Percentiles rank a stretch among this genome's conserved stretches.
Evolutionary conservation across 306 rosid genomes (phyloP).

Genomic region (Geum urbanum): DNA sequence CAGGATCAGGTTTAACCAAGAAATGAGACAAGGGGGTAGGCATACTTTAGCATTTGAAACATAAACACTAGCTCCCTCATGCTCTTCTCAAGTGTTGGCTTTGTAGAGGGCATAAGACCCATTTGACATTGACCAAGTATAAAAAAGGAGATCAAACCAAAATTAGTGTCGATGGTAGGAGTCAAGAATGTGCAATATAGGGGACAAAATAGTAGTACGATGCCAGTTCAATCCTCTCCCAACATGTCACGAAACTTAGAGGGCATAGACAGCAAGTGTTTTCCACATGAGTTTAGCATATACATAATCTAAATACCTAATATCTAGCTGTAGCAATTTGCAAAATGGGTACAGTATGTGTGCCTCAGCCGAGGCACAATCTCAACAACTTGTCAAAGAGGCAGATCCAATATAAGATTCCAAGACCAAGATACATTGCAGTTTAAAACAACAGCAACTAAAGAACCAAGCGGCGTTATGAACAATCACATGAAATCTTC

Average conservation of each 20-base stretch:
- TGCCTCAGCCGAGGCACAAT: background rate
- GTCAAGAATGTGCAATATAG: background rate
- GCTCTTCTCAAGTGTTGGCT: background rate
- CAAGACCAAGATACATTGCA: conserved; percentile 6
- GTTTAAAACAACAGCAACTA: background rate
- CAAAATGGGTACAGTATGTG: background rate
- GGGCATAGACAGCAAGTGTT: background rate
- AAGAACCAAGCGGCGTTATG: conserved; percentile 5
- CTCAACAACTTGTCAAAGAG: background rate
- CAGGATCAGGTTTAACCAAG: conserved; percentile 6
- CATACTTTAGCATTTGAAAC: conserved; percentile 1
- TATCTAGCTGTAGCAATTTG: conserved; percentile 3
- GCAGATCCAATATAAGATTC: background rate
- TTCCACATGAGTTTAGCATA: background rate
- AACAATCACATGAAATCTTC: background rate
- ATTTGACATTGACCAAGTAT: background rate
- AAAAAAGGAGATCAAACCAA: background rate
- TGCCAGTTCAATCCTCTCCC: background rate
- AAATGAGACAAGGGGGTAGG: background rate
- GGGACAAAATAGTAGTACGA: background rate
- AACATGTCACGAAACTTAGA: background rate
- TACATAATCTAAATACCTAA: background rate
- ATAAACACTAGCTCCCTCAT: background rate
- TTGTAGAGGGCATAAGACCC: background rate
- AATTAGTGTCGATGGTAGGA: background rate